phyloP scores from a whole-genome alignment of 208 protist genomes.

The Trypanosoma avium region DNA sequence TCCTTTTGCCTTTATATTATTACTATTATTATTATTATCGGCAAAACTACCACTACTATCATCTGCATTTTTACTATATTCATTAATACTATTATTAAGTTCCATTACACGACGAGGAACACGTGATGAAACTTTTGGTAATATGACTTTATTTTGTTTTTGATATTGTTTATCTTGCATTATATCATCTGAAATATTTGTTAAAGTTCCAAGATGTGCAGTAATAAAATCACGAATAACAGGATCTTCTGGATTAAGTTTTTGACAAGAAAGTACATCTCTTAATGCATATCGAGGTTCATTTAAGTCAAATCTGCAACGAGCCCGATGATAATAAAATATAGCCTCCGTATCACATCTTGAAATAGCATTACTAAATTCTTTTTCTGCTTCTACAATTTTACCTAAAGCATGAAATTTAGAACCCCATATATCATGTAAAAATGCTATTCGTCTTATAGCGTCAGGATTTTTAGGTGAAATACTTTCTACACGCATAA shows the following conservation, averaged over 20 bases:
- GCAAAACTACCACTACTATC: too few relatives aligned
- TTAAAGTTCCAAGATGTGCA: slow-evolving; percentile 60
- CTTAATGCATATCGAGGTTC: slow-evolving; percentile 77
- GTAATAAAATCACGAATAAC: slow-evolving; percentile 72
- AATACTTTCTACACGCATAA: slow-evolving; percentile 57
- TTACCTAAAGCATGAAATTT: slow-evolving; percentile 56
- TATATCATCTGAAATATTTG: slow-evolving; percentile 2
- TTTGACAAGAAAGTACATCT: slow-evolving; percentile 83
- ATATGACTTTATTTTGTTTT: background rate
- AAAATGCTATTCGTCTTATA: slow-evolving; percentile 55
- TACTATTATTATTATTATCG: too few relatives aligned
- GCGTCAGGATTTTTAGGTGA: slow-evolving; percentile 55
- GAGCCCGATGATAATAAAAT: slow-evolving; percentile 84
- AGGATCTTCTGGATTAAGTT: slow-evolving; percentile 61
- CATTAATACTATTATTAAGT: background rate
- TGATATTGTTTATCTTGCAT: too few relatives aligned
- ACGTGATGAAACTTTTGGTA: slow-evolving; percentile 10
- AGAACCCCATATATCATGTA: slow-evolving; percentile 84
- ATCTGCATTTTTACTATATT: background rate
- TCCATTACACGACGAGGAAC: background rate
- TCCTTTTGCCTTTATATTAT: too few relatives aligned
- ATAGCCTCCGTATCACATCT: slow-evolving; percentile 58
- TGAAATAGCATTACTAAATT: slow-evolving; percentile 88
- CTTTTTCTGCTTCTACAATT: slow-evolving; percentile 59
- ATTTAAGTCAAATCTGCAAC: slow-evolving; percentile 78